Percentiles rank a stretch among this genome's conserved stretches.
phyloP scores from a whole-genome alignment of 2,329 filamentous ascomycete genomes.

The Davidsoniella virescens region DNA sequence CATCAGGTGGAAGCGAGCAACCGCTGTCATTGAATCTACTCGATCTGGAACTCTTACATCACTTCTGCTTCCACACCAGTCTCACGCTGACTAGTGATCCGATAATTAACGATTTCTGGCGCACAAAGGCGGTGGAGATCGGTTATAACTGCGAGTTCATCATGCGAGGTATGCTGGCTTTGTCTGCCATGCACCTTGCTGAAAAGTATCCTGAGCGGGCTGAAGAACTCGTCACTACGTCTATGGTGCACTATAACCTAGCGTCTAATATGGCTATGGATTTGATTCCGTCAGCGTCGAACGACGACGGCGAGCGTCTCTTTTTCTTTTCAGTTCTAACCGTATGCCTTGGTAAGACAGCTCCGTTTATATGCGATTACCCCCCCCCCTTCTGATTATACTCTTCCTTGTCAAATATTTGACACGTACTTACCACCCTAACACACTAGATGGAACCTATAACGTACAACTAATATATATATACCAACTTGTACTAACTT shows the following conservation, averaged over 20 bases:
- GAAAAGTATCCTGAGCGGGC: conserved; percentile 13
- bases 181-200: conserved; percentile 33
- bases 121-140: conserved; percentile 28
- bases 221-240: conserved; percentile 10
- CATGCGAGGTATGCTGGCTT: conserved; percentile 31
- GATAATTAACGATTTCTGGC: conserved; percentile 28
- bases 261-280: conserved; percentile 18
- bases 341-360: conserved; percentile 19
- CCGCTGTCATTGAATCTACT: conserved; percentile 21
- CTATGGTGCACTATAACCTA: conserved; percentile 18
- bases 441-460: no score
- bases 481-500: no score
- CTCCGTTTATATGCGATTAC: not conserved
- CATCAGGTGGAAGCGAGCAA: not conserved
- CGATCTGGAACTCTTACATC: conserved; percentile 36
- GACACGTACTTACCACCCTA: not conserved
- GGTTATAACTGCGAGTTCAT: conserved; percentile 30
- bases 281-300: conserved; percentile 15
- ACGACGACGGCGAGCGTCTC: conserved; percentile 16
- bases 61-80: conserved; percentile 32
- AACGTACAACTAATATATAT: no score
- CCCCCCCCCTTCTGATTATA: not conserved
- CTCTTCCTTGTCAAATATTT: not conserved
- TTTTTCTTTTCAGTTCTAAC: conserved; percentile 21
- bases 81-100: conserved; percentile 28